Conservation (phyloP, 1,284 basidiomycete genomes). For the Fistulina hepatica region DNA sequence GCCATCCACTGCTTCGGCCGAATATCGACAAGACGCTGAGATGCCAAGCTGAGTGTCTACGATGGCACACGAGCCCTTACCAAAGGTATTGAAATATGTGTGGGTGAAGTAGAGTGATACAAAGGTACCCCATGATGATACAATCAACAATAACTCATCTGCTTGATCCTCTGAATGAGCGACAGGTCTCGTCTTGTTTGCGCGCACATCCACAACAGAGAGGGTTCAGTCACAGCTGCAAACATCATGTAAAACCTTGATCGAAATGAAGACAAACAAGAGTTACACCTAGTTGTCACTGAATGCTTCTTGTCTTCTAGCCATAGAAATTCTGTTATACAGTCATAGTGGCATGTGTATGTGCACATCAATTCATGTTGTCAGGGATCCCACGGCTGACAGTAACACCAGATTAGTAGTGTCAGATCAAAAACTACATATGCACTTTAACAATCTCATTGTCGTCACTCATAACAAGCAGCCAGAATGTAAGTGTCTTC, state of each 20-base stretch:
- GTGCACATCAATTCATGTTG: slow-evolving; percentile 49
- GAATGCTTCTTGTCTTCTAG: slow-evolving; percentile 77
- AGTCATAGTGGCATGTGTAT: slow-evolving; percentile 89
- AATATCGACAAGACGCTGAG: slow-evolving; percentile 89
- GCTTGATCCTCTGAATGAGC: slow-evolving; percentile 91
- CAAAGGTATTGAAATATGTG: slow-evolving; percentile 3
- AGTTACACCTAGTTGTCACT: slow-evolving; percentile 74
- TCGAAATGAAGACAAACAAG: too few species aligned
- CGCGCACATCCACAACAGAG: slow-evolving; percentile 80
- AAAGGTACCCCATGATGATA: too few species aligned
- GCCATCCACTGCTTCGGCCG: slow-evolving; percentile 78
- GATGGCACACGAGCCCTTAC: slow-evolving; percentile 72
- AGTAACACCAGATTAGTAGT: neutral
- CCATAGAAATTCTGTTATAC: slow-evolving; percentile 90
- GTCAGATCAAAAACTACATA: slow-evolving; percentile 6
- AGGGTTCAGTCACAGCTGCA: slow-evolving; percentile 83
- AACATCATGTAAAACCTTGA: too few species aligned
- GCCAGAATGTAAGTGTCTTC: slow-evolving; percentile 52
- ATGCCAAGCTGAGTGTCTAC: slow-evolving; percentile 88
- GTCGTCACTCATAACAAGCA: slow-evolving; percentile 84
- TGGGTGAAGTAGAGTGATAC: slow-evolving; percentile 10
- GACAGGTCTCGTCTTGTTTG: slow-evolving; percentile 62
- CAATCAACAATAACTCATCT: slow-evolving; percentile 83
- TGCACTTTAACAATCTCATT: slow-evolving; percentile 85
- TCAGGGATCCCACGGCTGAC: slow-evolving; percentile 82